A percentile compares a stretch with the other conserved stretches of the same genome.
Evolutionary conservation across 2,329 filamentous ascomycete genomes (phyloP).

Genomic region (Trichophyton rubrum): DNA sequence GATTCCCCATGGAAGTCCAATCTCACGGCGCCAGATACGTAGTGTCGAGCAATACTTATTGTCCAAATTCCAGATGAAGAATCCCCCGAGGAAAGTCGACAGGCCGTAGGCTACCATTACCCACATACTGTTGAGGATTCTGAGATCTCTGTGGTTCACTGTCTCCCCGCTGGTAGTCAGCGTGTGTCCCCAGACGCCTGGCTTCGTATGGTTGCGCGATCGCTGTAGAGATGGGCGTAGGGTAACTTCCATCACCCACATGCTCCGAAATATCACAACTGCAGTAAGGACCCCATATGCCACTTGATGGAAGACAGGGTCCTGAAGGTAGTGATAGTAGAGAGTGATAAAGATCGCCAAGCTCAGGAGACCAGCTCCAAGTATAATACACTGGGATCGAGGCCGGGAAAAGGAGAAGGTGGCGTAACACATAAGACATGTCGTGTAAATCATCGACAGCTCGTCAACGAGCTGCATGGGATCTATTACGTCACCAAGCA

Average conservation of each 20-base stretch:
- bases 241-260: slow-evolving; percentile 63
- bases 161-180: slow-evolving; percentile 30
- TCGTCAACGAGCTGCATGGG: slow-evolving; percentile 61
- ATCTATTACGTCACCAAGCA: slow-evolving; percentile 30
- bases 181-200: slow-evolving; percentile 21
- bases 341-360: slow-evolving; percentile 60
- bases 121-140: slow-evolving; percentile 60
- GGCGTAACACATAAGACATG: slow-evolving; percentile 57
- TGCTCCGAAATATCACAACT: slow-evolving; percentile 56
- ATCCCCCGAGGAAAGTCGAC: slow-evolving; percentile 59
- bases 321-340: slow-evolving; percentile 69
- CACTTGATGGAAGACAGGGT: slow-evolving; percentile 71
- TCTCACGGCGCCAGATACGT: slow-evolving; percentile 50
- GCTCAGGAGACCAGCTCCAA: slow-evolving; percentile 46
- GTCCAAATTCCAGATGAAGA: slow-evolving; percentile 66
- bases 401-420: slow-evolving; percentile 60
- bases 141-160: slow-evolving; percentile 44
- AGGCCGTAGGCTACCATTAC: slow-evolving; percentile 57
- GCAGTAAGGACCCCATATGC: slow-evolving; percentile 62
- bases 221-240: slow-evolving; percentile 47
- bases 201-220: slow-evolving; percentile 35
- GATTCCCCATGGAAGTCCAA: slow-evolving; percentile 70
- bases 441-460: slow-evolving; percentile 60
- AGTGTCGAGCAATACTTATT: slow-evolving; percentile 60
- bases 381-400: slow-evolving; percentile 36